These are phyloP conservation scores for Musa acuminata DNA, from an alignment of 176 grass and related monocot genomes.

Conservation along the genomic window DNA sequence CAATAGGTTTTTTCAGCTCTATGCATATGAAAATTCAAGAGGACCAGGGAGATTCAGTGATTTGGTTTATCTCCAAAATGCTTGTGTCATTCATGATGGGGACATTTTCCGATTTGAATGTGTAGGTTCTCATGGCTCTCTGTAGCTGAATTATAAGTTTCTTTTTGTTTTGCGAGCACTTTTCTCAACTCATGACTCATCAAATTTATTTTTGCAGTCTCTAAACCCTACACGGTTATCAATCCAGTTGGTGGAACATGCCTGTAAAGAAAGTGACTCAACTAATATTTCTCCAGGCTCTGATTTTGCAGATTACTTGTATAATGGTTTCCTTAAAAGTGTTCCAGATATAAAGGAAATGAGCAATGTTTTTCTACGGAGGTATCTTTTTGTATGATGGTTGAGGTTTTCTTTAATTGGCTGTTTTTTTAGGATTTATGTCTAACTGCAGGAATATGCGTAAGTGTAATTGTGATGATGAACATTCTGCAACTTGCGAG, in stretches of 20 bases:
- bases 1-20: slow-evolving; percentile 86
- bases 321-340: slow-evolving; percentile 38
- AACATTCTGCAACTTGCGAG: slow-evolving; percentile 35
- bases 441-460: slow-evolving; percentile 48
- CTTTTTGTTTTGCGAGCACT: background rate
- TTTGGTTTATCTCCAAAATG: slow-evolving; percentile 86
- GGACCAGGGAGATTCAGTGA: slow-evolving; percentile 66
- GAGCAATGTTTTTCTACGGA: slow-evolving; percentile 51
- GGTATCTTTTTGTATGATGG: slow-evolving; percentile 23
- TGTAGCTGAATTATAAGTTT: background rate
- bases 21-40: slow-evolving; percentile 88
- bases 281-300: slow-evolving; percentile 29
- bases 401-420: background rate
- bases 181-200: background rate
- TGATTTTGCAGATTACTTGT: slow-evolving; percentile 28
- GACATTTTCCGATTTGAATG: slow-evolving; percentile 87
- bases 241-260: slow-evolving; percentile 47
- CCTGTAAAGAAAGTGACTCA: slow-evolving; percentile 34
- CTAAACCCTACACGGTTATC: slow-evolving; percentile 28
- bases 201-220: slow-evolving; percentile 23
- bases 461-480: slow-evolving; percentile 40
- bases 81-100: slow-evolving; percentile 73
- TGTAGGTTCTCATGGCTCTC: slow-evolving; percentile 33
- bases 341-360: slow-evolving; percentile 31
- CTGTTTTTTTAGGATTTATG: background rate